Base-by-base conservation (phyloP, 768 basidiomycete genomes). In the Cytidiella melzeri region DNA sequence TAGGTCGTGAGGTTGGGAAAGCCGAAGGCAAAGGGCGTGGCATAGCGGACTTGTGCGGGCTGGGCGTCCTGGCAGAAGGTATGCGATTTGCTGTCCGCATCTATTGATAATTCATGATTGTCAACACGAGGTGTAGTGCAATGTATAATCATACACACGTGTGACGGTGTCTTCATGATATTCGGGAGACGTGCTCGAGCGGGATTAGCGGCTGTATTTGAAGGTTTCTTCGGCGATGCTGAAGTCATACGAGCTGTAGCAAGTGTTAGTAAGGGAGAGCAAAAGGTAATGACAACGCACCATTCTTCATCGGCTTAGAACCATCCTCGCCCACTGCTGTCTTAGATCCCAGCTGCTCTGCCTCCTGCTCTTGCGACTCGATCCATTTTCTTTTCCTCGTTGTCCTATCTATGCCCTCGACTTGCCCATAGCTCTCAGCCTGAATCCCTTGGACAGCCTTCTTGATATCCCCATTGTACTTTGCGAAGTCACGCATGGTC, bases 331-430 rank as follows among this genome's bases (percentile, higher is more conserved):
- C 61, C 10, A 48, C 45, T 30, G 47, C 71, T n/a, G n/a, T n/a
- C 15, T 34, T 34, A 34, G 30, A 7, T 34, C 9, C 30, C 68
- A 42, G 71, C 72, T 34, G 30, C 25, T 64, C 63, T 23, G 74
- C 75, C 9, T 65, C 70, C 42, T 81, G 77, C 58, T 84, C 82
- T 56, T 70, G 67, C 44, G 78, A 75, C 15, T 78, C 83, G 3
- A 81, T 76, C 84, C 84, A 87, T 63, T 89, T 89, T 55, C 88
- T 69, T 64, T 90, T 91, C 52, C 83, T 73, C 48, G 81, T 80
- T 47, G 72, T 79, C 55, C 77, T 74, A 55, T 87, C 83, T 45
- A 87, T 80, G 52, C 71, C 71, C 5, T 72, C 75, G 43, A 73
- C 75, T 19, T 72, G 76, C n/a, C 68, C 70, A 49, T 87, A 67